phyloP scores from a whole-genome alignment of 2,329 filamentous ascomycete genomes.

The Phyllosticta paracitricarpa region DNA sequence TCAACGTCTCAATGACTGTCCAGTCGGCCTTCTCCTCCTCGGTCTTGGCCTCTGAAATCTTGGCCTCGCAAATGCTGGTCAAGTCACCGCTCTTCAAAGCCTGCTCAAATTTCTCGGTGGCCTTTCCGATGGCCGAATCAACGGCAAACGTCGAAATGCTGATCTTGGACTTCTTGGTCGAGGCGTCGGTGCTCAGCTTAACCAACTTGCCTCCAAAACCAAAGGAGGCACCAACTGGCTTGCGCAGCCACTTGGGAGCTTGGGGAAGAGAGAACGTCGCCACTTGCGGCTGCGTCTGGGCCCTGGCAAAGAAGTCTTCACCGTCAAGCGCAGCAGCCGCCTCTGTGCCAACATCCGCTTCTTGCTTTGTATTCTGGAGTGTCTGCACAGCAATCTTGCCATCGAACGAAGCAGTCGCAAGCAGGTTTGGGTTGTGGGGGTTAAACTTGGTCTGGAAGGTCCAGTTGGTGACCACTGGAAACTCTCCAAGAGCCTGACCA shows the following conservation, averaged over 20 bases:
- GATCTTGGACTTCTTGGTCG: conserved; percentile 59
- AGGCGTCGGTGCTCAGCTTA: conserved; percentile 57
- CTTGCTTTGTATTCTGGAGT: conserved; percentile 81
- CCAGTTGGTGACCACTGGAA: conserved; percentile 98
- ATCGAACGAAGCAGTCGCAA: conserved; percentile 93
- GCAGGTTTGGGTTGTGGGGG: conserved; percentile 81
- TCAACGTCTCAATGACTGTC: conserved; percentile 84
- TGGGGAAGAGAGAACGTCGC: conserved; percentile 79
- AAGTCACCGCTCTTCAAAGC: conserved; percentile 71
- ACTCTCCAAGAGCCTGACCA: conserved; percentile 78
- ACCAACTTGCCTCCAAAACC: conserved; percentile 93
- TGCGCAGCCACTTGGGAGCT: conserved; percentile 83
- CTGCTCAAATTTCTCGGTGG: conserved; percentile 79
- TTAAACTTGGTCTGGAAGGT: conserved; percentile 94
- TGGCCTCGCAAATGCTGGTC: conserved; percentile 65
- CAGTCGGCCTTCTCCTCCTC: conserved; percentile 95
- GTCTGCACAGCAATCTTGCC: conserved; percentile 93
- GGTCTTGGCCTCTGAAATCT: conserved; percentile 62
- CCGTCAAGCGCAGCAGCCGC: conserved; percentile 61
- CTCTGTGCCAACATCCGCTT: conserved; percentile 51
- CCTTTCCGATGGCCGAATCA: conserved; percentile 72
- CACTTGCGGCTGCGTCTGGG: conserved; percentile 81
- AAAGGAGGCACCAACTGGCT: conserved; percentile 78
- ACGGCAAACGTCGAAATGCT: conserved; percentile 80
- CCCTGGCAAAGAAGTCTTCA: conserved; percentile 93